Conservation (phyloP, 2,329 filamentous ascomycete species). For the Pseudocercospora macadamiae region DNA sequence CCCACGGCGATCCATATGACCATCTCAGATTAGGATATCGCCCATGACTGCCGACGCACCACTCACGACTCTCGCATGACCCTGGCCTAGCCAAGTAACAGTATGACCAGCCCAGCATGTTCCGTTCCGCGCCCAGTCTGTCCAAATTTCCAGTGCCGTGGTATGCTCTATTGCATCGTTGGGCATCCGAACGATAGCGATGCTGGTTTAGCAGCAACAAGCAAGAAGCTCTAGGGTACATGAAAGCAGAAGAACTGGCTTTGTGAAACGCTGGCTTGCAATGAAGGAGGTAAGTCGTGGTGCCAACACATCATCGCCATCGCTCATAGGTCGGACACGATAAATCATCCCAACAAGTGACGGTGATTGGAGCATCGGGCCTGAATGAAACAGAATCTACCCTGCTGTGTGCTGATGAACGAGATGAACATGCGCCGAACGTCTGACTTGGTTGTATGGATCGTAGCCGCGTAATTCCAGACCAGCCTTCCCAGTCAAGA, state of each 20-base stretch:
- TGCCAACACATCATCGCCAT: background rate
- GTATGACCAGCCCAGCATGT: background rate
- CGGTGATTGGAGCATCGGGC: background rate
- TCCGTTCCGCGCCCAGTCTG: background rate
- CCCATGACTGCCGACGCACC: background rate
- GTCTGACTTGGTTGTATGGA: background rate
- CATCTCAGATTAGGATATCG: slow-evolving; percentile 6
- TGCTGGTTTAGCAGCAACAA: too few relatives aligned
- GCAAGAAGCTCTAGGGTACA: background rate
- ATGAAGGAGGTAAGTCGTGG: too few relatives aligned
- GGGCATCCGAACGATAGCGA: background rate
- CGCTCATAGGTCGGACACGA: background rate
- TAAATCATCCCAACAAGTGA: background rate
- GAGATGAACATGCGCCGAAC: slow-evolving; percentile 6
- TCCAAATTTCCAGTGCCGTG: slow-evolving; percentile 1
- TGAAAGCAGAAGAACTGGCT: too few relatives aligned
- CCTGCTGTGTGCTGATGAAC: background rate
- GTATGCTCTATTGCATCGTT: slow-evolving; percentile 1
- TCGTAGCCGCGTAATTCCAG: background rate
- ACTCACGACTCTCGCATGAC: background rate
- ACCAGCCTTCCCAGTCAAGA: background rate
- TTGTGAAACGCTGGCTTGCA: too few relatives aligned
- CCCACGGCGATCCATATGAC: background rate
- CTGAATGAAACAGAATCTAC: background rate
- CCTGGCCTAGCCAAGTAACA: background rate